A percentile compares a stretch with the other conserved stretches of the same genome.
phyloP scores from a whole-genome alignment of 2,329 filamentous ascomycete genomes.

The Colletotrichum godetiae region DNA sequence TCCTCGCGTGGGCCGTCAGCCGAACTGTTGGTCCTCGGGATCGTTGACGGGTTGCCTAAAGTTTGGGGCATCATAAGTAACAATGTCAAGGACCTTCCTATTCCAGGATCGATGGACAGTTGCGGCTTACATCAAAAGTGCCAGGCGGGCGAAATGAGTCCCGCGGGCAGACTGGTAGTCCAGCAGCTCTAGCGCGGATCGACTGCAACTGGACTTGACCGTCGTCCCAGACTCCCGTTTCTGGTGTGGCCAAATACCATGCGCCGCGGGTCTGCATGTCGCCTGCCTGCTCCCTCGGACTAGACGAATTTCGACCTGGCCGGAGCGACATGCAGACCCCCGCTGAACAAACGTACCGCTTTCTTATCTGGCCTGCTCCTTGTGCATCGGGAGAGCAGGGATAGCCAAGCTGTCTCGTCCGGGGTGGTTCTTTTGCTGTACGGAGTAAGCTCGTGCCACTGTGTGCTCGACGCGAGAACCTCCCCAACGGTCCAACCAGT shows the following conservation, averaged over 20 bases:
- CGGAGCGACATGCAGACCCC: not conserved
- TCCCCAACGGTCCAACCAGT: not conserved
- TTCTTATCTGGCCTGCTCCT: conserved; percentile 2
- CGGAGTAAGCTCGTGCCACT: conserved; percentile 3
- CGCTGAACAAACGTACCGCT: conserved; percentile 12
- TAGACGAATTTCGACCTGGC: not conserved
- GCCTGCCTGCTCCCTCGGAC: no score
- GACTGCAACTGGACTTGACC: not conserved
- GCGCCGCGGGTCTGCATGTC: not conserved
- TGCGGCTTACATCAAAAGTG: conserved; percentile 26
- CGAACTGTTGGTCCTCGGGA: not conserved
- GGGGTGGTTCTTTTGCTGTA: not conserved
- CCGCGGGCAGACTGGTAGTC: not conserved
- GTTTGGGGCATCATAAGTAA: not conserved
- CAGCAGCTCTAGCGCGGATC: not conserved
- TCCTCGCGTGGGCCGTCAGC: not conserved
- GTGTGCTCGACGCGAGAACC: not conserved
- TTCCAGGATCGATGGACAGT: conserved; percentile 3
- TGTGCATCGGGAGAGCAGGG: conserved; percentile 5
- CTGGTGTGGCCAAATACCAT: not conserved
- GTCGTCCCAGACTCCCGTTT: not conserved
- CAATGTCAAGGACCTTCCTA: conserved; percentile 9
- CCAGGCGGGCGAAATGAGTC: not conserved
- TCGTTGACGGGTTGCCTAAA: not conserved
- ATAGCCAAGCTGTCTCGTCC: not conserved